A percentile compares a stretch with the other conserved stretches of the same genome.
phyloP scores from a whole-genome alignment of 306 rosid species.

The Fagus sylvatica region DNA sequence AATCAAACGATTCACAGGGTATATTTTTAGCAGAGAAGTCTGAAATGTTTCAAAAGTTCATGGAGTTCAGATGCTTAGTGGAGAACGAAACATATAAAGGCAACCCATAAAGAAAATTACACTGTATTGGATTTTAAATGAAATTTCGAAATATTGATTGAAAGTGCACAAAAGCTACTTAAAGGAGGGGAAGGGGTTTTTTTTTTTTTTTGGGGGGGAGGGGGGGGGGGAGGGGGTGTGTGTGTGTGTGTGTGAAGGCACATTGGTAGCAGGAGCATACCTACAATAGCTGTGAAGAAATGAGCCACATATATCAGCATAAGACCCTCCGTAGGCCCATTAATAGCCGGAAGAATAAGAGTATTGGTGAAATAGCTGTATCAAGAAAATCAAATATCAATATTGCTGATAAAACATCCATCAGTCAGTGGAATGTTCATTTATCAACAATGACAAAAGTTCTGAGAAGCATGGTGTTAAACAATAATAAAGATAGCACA shows the following conservation, averaged over 20 bases:
- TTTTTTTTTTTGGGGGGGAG: no score
- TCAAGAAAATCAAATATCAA: slow-evolving; percentile 32
- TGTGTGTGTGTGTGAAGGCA: background rate
- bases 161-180: slow-evolving; percentile 3
- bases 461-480: slow-evolving; percentile 9
- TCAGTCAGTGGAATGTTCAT: slow-evolving; percentile 5
- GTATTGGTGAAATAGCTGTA: slow-evolving; percentile 91
- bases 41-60: background rate
- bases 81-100: background rate
- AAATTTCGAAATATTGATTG: background rate
- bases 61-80: background rate
- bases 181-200: no score
- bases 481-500: background rate
- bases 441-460: background rate
- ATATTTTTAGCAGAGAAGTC: background rate
- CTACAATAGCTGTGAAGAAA: slow-evolving; percentile 81
- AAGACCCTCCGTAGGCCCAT: slow-evolving; percentile 99
- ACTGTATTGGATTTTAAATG: slow-evolving; percentile 6
- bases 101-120: background rate
- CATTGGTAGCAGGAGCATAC: slow-evolving; percentile 48
- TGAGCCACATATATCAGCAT: slow-evolving; percentile 70
- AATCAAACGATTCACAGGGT: background rate
- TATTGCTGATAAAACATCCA: background rate
- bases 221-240: no score
- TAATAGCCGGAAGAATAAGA: slow-evolving; percentile 79